Evolutionary conservation across 1,284 basidiomycete genomes (phyloP).

Genomic region (Trichosporon sp.): DNA sequence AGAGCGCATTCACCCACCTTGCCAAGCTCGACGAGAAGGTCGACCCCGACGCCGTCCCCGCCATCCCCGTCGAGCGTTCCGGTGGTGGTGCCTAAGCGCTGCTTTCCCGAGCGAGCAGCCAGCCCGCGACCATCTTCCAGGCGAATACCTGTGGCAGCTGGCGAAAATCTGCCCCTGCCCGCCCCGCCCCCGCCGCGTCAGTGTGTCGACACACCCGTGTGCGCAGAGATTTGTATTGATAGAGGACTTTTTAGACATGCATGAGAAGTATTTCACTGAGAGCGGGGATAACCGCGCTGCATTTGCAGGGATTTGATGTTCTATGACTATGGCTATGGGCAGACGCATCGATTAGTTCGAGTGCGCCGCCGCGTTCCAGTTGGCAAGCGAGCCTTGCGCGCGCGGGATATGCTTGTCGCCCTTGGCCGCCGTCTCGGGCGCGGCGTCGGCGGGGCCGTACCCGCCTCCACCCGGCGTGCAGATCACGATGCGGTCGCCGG

Average conservation of each 20-base stretch:
- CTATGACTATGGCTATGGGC: neutral
- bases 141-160: neutral
- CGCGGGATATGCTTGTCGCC: neutral
- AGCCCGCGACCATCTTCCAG: too few relatives aligned
- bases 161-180: neutral
- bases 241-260: neutral
- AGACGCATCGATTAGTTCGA: neutral
- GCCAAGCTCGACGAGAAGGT: conserved; percentile 37
- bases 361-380: neutral
- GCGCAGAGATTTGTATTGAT: neutral
- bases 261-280: neutral
- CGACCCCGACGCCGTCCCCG: neutral
- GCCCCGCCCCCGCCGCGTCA: neutral
- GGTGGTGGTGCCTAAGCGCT: conserved; percentile 66
- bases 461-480: conserved; percentile 91
- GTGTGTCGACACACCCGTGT: neutral
- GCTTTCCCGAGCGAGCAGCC: too few relatives aligned
- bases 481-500: conserved; percentile 72
- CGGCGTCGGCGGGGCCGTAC: conserved; percentile 47
- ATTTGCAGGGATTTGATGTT: too few relatives aligned
- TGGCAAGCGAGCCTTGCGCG: neutral
- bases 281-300: too few relatives aligned
- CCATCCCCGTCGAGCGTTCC: conserved; percentile 76
- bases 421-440: neutral
- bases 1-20: conserved; percentile 55